A percentile compares a stretch with the other conserved stretches of the same genome.
Conservation (phyloP, 2,329 filamentous ascomycete genomes). For the Chaetomiaceae sp. region DNA sequence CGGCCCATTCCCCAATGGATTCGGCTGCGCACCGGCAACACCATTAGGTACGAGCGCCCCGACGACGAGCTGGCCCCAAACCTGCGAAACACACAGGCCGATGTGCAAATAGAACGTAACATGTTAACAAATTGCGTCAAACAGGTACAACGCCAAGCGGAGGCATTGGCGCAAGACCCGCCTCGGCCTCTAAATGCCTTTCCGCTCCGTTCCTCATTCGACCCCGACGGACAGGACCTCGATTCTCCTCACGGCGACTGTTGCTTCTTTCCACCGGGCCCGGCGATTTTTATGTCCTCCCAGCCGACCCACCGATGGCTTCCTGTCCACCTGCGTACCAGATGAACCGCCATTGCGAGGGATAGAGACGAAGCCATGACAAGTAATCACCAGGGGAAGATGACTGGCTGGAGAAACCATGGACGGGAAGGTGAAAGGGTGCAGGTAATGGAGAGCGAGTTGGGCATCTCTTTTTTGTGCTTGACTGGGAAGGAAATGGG, state of each 20-base stretch:
- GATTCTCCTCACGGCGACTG: conserved; percentile 8
- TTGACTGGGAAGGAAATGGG: conserved; percentile 19
- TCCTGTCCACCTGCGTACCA: neutral
- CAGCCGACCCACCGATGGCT: conserved; percentile 1
- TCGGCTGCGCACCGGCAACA: conserved; percentile 95
- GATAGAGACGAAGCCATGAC: conserved; percentile 7
- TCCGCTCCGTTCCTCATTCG: conserved; percentile 39
- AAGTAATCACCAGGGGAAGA: neutral
- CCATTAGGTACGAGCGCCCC: conserved; percentile 78
- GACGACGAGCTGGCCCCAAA: neutral
- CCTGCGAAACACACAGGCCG: neutral
- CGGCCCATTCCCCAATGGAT: conserved; percentile 99
- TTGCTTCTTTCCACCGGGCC: conserved; percentile 1
- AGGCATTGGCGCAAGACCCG: conserved; percentile 99
- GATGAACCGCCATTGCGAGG: neutral
- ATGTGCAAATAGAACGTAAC: neutral
- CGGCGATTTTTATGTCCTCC: neutral
- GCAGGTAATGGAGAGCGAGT: conserved; percentile 10
- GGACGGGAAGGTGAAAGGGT: neutral
- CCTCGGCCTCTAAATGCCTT: conserved; percentile 83
- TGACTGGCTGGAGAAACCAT: neutral
- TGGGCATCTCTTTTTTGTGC: conserved; percentile 19
- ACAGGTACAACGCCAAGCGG: conserved; percentile 99
- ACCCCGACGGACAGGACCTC: conserved; percentile 13
- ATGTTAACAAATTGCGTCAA: neutral